phyloP scores from a whole-genome alignment of 345 rosid genomes.

The Ailanthus altissimus region DNA sequence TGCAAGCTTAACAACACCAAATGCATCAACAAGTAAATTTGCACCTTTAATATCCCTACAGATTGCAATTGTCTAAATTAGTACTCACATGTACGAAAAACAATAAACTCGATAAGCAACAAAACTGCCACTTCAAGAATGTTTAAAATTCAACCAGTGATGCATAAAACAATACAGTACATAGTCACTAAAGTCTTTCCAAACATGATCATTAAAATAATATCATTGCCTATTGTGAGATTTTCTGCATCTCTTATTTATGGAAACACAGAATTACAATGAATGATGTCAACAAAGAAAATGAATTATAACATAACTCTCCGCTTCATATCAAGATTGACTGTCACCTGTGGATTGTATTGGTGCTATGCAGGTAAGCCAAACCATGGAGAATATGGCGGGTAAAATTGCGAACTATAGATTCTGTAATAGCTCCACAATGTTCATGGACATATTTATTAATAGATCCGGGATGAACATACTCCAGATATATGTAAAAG shows the following conservation, averaged over 20 bases:
- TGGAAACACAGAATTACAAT: slow-evolving; percentile 10
- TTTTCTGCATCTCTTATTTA: not conserved
- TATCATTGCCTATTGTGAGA: not conserved
- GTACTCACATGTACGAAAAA: not conserved
- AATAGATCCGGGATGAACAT: slow-evolving; percentile 67
- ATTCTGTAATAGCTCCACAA: slow-evolving; percentile 56
- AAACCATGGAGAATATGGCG: slow-evolving; percentile 71
- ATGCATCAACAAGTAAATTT: slow-evolving; percentile 67
- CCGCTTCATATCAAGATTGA: not conserved
- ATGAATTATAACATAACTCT: not conserved
- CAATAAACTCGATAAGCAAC: slow-evolving; percentile 10
- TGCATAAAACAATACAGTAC: not conserved
- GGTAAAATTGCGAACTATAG: slow-evolving; percentile 71
- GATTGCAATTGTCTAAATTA: slow-evolving; percentile 22
- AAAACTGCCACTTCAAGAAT: not conserved
- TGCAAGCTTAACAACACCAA: slow-evolving; percentile 66
- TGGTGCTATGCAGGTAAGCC: slow-evolving; percentile 57
- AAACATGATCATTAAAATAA: not conserved
- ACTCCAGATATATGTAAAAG: slow-evolving; percentile 66
- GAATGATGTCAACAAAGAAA: slow-evolving; percentile 4
- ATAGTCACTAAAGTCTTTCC: not conserved
- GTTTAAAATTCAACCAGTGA: not conserved
- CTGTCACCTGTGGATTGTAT: slow-evolving; percentile 66
- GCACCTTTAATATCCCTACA: slow-evolving; percentile 81
- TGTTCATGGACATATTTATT: slow-evolving; percentile 57